Percentiles rank a stretch among this genome's conserved stretches.
phyloP scores from a whole-genome alignment of 768 basidiomycete species.

The Boletus barrowsii region DNA sequence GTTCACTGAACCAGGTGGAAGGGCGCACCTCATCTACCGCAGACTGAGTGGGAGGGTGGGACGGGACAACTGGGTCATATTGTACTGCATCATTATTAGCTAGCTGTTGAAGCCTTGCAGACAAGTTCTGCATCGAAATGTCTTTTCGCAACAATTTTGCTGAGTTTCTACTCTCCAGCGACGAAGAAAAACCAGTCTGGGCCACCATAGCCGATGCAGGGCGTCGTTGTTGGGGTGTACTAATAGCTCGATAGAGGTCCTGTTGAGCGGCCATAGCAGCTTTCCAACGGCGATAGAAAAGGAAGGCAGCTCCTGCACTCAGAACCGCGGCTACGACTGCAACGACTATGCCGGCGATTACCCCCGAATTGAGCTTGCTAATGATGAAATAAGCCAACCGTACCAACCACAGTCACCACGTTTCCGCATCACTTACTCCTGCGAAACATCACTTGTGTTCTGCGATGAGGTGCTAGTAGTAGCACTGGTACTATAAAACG shows the following conservation, averaged over 20 bases:
- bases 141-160: conserved; percentile 9
- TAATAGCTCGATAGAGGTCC: conserved; percentile 9
- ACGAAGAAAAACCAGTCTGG: conserved; percentile 19
- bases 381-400: neutral
- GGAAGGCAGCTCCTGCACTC: conserved; percentile 11
- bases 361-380: conserved; percentile 20
- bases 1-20: neutral
- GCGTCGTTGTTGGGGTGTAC: conserved; percentile 6
- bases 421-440: conserved; percentile 12
- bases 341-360: conserved; percentile 22
- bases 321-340: conserved; percentile 14
- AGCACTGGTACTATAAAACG: neutral
- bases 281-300: conserved; percentile 32
- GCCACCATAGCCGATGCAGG: neutral
- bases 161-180: conserved; percentile 15
- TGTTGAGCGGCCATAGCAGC: conserved; percentile 13
- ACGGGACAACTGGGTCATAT: neutral
- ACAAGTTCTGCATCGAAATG: neutral
- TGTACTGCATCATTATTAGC: neutral
- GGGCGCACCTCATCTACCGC: conserved; percentile 19
- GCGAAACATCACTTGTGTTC: neutral
- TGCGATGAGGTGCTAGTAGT: neutral
- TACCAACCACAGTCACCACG: neutral
- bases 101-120: conserved; percentile 7
- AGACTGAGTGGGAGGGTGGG: neutral